Conservation (phyloP, 495 filamentous ascomycete genomes). For the Hypoxylon trugodes region DNA sequence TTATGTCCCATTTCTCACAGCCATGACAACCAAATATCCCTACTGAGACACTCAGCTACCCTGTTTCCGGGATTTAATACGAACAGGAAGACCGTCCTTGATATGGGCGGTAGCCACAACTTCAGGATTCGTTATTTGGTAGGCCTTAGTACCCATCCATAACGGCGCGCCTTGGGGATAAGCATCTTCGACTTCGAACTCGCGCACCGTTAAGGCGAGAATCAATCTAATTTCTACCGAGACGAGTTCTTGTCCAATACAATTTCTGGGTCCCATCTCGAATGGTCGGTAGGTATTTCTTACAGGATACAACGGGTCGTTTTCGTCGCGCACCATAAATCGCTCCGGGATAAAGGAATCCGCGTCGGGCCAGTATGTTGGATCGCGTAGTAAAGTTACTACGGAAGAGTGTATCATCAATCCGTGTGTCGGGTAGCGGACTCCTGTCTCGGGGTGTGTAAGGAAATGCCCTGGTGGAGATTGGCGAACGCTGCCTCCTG, state of each 20-base stretch:
- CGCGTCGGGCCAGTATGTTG: constrained; percentile 42
- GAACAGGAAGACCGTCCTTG: constrained; percentile 24
- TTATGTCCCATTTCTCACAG: too few species aligned
- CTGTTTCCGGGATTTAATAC: constrained; percentile 10
- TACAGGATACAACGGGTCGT: constrained; percentile 34
- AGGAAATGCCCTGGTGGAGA: constrained; percentile 46
- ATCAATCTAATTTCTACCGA: constrained; percentile 53
- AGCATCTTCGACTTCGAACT: constrained; percentile 26
- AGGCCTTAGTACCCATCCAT: constrained; percentile 34
- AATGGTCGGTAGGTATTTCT: constrained; percentile 57
- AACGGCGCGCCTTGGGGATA: constrained; percentile 21
- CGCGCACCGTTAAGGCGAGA: constrained; percentile 44
- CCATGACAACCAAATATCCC: too few species aligned
- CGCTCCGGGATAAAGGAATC: constrained; percentile 56
- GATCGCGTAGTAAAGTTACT: constrained; percentile 38
- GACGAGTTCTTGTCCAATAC: constrained; percentile 61
- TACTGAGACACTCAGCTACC: too few species aligned
- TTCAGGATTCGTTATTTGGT: constrained; percentile 19
- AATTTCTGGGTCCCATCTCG: constrained; percentile 57
- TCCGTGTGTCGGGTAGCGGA: constrained; percentile 46
- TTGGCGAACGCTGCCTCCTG: constrained; percentile 45
- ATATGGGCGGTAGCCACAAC: constrained; percentile 20
- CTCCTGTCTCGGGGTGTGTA: constrained; percentile 39
- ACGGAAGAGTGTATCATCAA: constrained; percentile 45
- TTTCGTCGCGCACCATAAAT: constrained; percentile 42